These are phyloP conservation scores for Penicillium argentinense DNA, from an alignment of 495 filamentous ascomycete genomes.

Conservation along the genomic window DNA sequence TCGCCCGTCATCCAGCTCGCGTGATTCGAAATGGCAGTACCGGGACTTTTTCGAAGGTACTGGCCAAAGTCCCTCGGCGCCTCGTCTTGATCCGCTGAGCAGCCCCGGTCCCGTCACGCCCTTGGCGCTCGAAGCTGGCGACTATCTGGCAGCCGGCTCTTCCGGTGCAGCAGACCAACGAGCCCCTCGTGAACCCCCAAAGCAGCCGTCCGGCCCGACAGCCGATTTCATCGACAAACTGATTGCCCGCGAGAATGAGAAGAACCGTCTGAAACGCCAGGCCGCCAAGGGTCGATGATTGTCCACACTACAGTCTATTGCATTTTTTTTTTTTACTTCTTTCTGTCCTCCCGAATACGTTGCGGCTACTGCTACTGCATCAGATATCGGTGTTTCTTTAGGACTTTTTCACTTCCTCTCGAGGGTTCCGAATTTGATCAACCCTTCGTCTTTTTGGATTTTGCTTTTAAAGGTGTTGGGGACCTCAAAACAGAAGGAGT, in stretches of 20 bases:
- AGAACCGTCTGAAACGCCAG: conserved; percentile 36
- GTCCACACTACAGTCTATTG: no score
- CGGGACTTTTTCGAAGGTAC: conserved; percentile 37
- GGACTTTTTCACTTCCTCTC: not conserved
- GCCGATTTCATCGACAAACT: conserved; percentile 40
- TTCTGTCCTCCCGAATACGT: conserved; percentile 5
- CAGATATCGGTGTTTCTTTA: not conserved
- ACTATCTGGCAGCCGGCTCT: conserved; percentile 51
- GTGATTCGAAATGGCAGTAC: conserved; percentile 41
- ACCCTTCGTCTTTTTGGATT: not conserved
- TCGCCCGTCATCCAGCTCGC: conserved; percentile 34
- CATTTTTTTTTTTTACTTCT: not conserved
- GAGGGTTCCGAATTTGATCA: no score
- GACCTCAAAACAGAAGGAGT: not conserved
- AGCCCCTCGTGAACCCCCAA: conserved; percentile 19
- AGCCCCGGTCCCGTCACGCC: conserved; percentile 80
- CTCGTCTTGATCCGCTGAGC: conserved; percentile 64
- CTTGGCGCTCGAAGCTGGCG: conserved; percentile 61
- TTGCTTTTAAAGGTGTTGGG: no score
- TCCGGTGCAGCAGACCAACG: conserved; percentile 17
- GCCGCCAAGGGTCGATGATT: conserved; percentile 34
- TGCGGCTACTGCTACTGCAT: conserved; percentile 16
- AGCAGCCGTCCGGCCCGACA: conserved; percentile 20
- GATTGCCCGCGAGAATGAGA: conserved; percentile 41
- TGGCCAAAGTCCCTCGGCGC: conserved; percentile 54